phyloP scores from a whole-genome alignment of 495 filamentous ascomycete genomes.

The Geopyxis carbonaria region DNA sequence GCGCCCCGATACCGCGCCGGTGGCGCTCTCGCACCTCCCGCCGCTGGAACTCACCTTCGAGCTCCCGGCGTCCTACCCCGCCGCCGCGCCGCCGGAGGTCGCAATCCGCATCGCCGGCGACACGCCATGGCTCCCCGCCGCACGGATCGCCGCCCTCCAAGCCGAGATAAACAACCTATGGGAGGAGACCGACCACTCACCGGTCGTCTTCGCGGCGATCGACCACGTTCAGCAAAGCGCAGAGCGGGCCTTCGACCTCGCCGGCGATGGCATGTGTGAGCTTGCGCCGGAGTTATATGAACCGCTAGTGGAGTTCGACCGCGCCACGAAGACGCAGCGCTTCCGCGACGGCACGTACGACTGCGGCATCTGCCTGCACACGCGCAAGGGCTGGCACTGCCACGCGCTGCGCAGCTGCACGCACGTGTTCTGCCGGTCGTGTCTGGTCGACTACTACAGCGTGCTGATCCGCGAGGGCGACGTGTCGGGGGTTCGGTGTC shows the following conservation, averaged over 20 bases:
- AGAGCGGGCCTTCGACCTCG: slow-evolving; percentile 59
- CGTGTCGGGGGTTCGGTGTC: slow-evolving; percentile 56
- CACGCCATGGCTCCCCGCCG: slow-evolving; percentile 52
- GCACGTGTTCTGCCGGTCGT: slow-evolving; percentile 78
- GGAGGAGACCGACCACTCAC: slow-evolving; percentile 63
- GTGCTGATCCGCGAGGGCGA: slow-evolving; percentile 73
- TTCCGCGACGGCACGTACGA: slow-evolving; percentile 76
- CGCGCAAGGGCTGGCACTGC: slow-evolving; percentile 73
- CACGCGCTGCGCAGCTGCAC: slow-evolving; percentile 61
- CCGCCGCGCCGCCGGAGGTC: slow-evolving; percentile 45
- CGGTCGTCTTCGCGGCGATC: slow-evolving; percentile 71
- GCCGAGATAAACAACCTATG: slow-evolving; percentile 48
- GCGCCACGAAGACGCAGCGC: slow-evolving; percentile 46
- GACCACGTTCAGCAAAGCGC: slow-evolving; percentile 68
- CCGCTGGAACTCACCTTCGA: slow-evolving; percentile 49
- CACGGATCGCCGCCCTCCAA: slow-evolving; percentile 40
- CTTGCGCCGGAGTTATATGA: slow-evolving; percentile 47
- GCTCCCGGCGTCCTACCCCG: slow-evolving; percentile 63
- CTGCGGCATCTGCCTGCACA: slow-evolving; percentile 81
- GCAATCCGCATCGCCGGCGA: slow-evolving; percentile 40
- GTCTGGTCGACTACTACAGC: slow-evolving; percentile 79
- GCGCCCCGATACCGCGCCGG: no score
- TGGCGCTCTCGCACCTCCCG: slow-evolving; percentile 40
- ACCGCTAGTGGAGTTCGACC: slow-evolving; percentile 61
- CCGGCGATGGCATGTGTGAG: slow-evolving; percentile 34